Percentiles rank a stretch among this genome's conserved stretches.
Conservation (phyloP, 257 asterid species). For the Jacaranda mimosifolia region DNA sequence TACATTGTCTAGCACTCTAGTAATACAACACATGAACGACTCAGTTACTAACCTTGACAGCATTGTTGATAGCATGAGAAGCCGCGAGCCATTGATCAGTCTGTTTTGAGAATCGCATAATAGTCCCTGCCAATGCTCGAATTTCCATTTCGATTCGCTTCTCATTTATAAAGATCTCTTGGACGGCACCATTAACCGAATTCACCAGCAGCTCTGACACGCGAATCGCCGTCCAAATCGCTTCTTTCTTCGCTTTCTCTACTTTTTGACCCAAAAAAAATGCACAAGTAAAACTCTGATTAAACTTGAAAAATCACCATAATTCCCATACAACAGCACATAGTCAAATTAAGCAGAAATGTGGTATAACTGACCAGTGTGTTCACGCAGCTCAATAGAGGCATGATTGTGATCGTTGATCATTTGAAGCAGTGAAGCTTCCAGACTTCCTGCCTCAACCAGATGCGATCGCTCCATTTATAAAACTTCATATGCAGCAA, state of each 20-base stretch:
- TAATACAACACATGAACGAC: background rate
- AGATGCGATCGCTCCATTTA: slow-evolving; percentile 74
- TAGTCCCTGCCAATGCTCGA: slow-evolving; percentile 64
- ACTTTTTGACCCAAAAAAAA: background rate
- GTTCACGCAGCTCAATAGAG: slow-evolving; percentile 63
- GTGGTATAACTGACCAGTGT: slow-evolving; percentile 58
- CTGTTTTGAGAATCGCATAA: slow-evolving; percentile 74
- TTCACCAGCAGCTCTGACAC: slow-evolving; percentile 79
- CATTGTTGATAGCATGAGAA: slow-evolving; percentile 82
- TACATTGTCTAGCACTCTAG: background rate
- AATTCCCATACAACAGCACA: background rate
- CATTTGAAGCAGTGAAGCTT: slow-evolving; percentile 79
- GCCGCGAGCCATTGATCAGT: slow-evolving; percentile 92
- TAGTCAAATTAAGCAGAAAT: background rate
- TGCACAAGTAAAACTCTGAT: background rate
- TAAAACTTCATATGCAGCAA: slow-evolving; percentile 32
- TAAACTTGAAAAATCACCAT: background rate
- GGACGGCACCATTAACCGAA: slow-evolving; percentile 80
- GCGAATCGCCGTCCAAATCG: slow-evolving; percentile 57
- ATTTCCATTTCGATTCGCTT: slow-evolving; percentile 86
- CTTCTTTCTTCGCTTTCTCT: slow-evolving; percentile 86
- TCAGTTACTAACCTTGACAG: slow-evolving; percentile 67
- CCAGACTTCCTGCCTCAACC: slow-evolving; percentile 64
- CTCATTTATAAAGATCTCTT: slow-evolving; percentile 76
- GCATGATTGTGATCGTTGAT: slow-evolving; percentile 65